A percentile compares a stretch with the other conserved stretches of the same genome.
Conservation (phyloP, 2,329 filamentous ascomycete genomes). For the Trichoderma gracile region DNA sequence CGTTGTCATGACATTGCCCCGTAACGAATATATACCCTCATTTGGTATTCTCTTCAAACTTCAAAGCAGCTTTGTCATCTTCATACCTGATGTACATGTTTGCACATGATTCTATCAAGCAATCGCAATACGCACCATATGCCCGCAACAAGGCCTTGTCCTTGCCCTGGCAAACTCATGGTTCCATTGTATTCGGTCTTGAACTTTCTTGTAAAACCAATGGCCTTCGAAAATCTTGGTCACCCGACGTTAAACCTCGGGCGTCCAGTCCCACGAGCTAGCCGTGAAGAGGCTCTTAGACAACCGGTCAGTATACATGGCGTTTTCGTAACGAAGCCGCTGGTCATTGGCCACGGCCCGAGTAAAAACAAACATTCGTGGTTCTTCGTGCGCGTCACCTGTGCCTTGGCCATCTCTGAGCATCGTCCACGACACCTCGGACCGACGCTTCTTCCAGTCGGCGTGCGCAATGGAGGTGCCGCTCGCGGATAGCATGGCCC, state of each 20-base stretch:
- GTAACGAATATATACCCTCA: background rate
- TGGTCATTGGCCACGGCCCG: slow-evolving; percentile 52
- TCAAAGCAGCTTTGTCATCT: background rate
- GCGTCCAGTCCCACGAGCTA: slow-evolving; percentile 61
- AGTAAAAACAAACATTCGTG: slow-evolving; percentile 50
- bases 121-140: background rate
- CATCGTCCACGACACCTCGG: slow-evolving; percentile 44
- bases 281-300: slow-evolving; percentile 58
- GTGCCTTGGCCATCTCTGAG: slow-evolving; percentile 25
- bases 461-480: slow-evolving; percentile 47
- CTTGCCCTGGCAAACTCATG: background rate
- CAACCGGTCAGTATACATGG: slow-evolving; percentile 52
- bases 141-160: background rate
- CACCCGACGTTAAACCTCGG: slow-evolving; percentile 39
- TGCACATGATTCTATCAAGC: background rate
- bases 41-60: background rate
- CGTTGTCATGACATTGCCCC: background rate
- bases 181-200: too few relatives aligned
- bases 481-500: slow-evolving; percentile 54
- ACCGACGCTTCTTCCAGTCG: slow-evolving; percentile 49
- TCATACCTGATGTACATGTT: background rate
- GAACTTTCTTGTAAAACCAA: too few relatives aligned
- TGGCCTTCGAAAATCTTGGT: too few relatives aligned
- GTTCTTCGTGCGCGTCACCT: slow-evolving; percentile 27
- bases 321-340: slow-evolving; percentile 50